These are phyloP conservation scores for Pseudocohnilembus persalinus DNA, from an alignment of 169 alveolate species.

Conservation along the genomic window DNA sequence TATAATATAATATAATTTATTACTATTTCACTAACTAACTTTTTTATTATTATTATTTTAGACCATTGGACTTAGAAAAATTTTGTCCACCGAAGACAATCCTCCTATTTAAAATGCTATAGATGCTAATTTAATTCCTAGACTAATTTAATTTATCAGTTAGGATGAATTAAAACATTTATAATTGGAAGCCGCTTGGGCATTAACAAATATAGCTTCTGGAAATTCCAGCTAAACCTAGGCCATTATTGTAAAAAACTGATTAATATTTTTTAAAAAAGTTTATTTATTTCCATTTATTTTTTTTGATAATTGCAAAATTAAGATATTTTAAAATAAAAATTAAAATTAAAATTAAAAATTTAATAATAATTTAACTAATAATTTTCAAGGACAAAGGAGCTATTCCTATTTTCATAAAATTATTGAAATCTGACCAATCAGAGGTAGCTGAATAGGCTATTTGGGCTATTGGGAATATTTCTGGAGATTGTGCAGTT, in stretches of 20 bases:
- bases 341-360: not conserved
- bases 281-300: not conserved
- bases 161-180: not conserved
- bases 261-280: no score
- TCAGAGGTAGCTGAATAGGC: slow-evolving; percentile 61
- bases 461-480: slow-evolving; percentile 75
- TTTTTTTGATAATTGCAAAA: not conserved
- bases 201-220: slow-evolving; percentile 68
- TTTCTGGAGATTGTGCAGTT: slow-evolving; percentile 67
- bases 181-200: slow-evolving; percentile 72
- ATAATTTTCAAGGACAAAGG: slow-evolving; percentile 48
- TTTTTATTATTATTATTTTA: no score
- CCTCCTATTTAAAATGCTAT: slow-evolving; percentile 63
- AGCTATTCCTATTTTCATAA: slow-evolving; percentile 49
- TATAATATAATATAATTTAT: no score
- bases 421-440: slow-evolving; percentile 34
- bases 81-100: slow-evolving; percentile 41
- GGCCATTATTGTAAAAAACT: slow-evolving; percentile 41
- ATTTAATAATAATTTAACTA: not conserved
- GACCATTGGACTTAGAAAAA: slow-evolving; percentile 53
- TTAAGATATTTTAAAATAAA: not conserved
- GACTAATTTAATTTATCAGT: slow-evolving; percentile 33
- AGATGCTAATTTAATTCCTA: slow-evolving; percentile 56
- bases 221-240: slow-evolving; percentile 57
- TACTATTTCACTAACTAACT: no score